Base-by-base conservation (phyloP, 768 basidiomycete genomes). In the Boletus rufocinnamomeus region DNA sequence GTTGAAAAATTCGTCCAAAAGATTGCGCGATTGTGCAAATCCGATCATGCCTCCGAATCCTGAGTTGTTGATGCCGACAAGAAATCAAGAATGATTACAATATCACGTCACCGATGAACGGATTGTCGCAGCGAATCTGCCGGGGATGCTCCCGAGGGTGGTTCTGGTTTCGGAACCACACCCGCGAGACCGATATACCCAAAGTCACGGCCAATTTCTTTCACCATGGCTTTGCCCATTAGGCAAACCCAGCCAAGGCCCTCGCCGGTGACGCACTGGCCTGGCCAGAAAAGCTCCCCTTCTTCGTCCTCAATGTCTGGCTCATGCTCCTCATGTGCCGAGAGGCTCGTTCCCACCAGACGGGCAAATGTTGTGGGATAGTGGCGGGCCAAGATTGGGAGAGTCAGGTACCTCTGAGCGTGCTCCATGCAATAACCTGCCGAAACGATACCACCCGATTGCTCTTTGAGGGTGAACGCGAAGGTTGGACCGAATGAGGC, bases 211-310 rank as follows among this genome's bases (percentile, higher is more conserved):
- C 89, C 89, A 65, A 89, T 88, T 67, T 93, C 91, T 64, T 82
- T 84, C 67, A 93, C 84, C 91, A 93, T 93, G 41, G 89, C 86
- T 69, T 87, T 89, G 64, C 89, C 90, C 84, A 93, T 87, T 30
- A 88, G 77, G 71, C 90, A 92, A n/a, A 91, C 84, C 91, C 91
- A 93, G 23, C 87, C 91, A 32, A 93, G 78, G 50, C 91, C 91
- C 70, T 90, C 87, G 44, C 88, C 89, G 32, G 82, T 87, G 57
- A 85, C 77, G 37, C 82, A 78, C 65, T 89, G 86, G 44, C 85
- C 85, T 0, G 90, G 91, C 91, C 90, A 92, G 67, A 84, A 89
- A n/a, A 93, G 76, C 66, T 92, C 91, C 62, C 90, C 88, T 69
- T 91, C 90, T 62, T 91, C 88, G 64, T 93, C 91, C 69, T 92